Conservation (phyloP, 179 eudicot species). For the Sideroxylon spinosum region DNA sequence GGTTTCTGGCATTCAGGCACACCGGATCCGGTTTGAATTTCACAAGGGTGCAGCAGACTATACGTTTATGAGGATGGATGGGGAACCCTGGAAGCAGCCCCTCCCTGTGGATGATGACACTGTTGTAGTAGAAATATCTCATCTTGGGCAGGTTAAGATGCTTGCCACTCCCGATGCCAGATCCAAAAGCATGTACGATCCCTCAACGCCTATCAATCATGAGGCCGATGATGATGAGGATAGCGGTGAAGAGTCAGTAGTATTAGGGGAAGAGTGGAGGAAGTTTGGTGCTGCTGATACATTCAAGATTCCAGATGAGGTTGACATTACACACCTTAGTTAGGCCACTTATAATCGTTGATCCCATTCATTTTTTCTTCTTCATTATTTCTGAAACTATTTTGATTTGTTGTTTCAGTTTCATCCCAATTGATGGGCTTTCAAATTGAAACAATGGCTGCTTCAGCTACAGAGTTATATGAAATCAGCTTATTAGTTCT, state of each 20-base stretch:
- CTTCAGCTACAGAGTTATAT: too few relatives aligned
- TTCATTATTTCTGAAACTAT: too few relatives aligned
- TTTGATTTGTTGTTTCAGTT: too few relatives aligned
- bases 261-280: conserved; percentile 21
- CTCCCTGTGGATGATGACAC: conserved; percentile 74
- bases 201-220: conserved; percentile 30
- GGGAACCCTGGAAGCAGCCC: conserved; percentile 97
- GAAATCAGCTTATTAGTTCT: too few relatives aligned
- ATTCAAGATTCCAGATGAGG: conserved; percentile 20
- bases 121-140: conserved; percentile 75
- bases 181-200: conserved; percentile 55
- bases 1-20: conserved; percentile 40
- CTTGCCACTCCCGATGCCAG: conserved; percentile 51
- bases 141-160: conserved; percentile 72
- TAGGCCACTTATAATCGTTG: too few relatives aligned
- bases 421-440: too few relatives aligned
- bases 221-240: conserved; percentile 26
- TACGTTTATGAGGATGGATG: conserved; percentile 89
- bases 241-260: neutral
- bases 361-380: too few relatives aligned
- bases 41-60: conserved; percentile 71
- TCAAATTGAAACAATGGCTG: too few relatives aligned
- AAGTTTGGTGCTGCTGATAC: conserved; percentile 37
- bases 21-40: conserved; percentile 69
- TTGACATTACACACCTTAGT: conserved; percentile 5